Percentiles rank a stretch among this genome's conserved stretches.
These are phyloP conservation scores for Xanthoceras sorbifolium DNA, from an alignment of 345 rosid genomes.

Conservation along the genomic window DNA sequence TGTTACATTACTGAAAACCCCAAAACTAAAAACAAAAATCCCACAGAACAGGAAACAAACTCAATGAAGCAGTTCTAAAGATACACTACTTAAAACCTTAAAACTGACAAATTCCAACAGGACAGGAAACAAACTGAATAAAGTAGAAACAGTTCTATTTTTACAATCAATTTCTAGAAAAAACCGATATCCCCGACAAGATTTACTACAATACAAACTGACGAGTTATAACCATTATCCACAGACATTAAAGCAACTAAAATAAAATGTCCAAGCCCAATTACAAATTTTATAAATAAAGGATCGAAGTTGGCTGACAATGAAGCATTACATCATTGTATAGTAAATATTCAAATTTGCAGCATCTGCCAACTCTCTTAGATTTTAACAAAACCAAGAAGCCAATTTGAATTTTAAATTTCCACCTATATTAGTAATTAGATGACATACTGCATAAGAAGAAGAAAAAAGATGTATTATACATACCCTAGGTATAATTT, in stretches of 20 bases:
- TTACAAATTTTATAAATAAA: background rate
- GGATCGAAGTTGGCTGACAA: background rate
- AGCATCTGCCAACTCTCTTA: constrained; percentile 1
- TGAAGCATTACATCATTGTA: background rate
- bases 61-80: background rate
- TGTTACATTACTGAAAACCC: too few species aligned
- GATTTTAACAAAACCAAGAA: background rate
- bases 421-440: background rate
- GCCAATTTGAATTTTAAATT: background rate
- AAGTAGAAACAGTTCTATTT: background rate
- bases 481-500: background rate
- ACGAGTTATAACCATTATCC: background rate
- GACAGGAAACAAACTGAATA: background rate
- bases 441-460: background rate
- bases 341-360: background rate
- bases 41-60: background rate
- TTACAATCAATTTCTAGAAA: background rate
- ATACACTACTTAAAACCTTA: too few species aligned
- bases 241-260: too few species aligned
- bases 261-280: background rate
- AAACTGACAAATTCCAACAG: background rate
- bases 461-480: background rate
- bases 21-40: background rate
- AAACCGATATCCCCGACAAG: background rate
- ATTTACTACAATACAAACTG: background rate